phyloP scores from a whole-genome alignment of 2,329 filamentous ascomycete species.

The Aspergillus sp. region DNA sequence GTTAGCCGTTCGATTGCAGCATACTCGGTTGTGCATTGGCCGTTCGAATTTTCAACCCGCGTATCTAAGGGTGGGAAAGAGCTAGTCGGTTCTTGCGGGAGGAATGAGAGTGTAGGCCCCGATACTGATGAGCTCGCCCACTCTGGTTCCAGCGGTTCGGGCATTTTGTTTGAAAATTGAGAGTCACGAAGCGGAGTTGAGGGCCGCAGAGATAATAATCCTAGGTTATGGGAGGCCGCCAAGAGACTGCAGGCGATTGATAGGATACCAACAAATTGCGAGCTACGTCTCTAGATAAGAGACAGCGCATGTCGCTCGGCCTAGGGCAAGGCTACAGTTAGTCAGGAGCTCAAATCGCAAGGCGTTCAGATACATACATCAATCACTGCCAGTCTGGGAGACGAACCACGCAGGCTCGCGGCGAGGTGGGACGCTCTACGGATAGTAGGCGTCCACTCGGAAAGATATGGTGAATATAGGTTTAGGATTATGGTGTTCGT shows the following conservation, averaged over 20 bases:
- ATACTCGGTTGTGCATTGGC: slow-evolving; percentile 52
- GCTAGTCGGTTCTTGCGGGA: slow-evolving; percentile 30
- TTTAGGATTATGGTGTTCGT: not conserved
- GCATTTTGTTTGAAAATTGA: slow-evolving; percentile 23
- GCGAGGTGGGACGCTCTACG: slow-evolving; percentile 9
- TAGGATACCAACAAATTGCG: slow-evolving; percentile 22
- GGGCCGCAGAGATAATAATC: not conserved
- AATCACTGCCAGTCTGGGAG: not conserved
- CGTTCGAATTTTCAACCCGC: slow-evolving; percentile 23
- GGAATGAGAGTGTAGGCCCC: slow-evolving; percentile 27
- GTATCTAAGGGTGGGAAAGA: slow-evolving; percentile 24
- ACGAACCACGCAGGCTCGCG: slow-evolving; percentile 24
- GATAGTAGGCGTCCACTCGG: slow-evolving; percentile 4
- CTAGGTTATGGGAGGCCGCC: slow-evolving; percentile 26
- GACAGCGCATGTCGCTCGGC: slow-evolving; percentile 27
- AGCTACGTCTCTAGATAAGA: slow-evolving; percentile 17
- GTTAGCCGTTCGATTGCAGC: slow-evolving; percentile 62
- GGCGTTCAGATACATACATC: slow-evolving; percentile 1
- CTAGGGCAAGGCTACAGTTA: slow-evolving; percentile 4
- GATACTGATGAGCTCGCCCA: slow-evolving; percentile 28
- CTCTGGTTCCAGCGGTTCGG: slow-evolving; percentile 34
- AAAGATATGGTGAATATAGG: not conserved
- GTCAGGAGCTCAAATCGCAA: not conserved
- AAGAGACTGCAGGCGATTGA: slow-evolving; percentile 18
- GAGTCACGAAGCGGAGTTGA: not conserved